phyloP scores from a whole-genome alignment of 208 protist genomes.

The Crithidia bombi region DNA sequence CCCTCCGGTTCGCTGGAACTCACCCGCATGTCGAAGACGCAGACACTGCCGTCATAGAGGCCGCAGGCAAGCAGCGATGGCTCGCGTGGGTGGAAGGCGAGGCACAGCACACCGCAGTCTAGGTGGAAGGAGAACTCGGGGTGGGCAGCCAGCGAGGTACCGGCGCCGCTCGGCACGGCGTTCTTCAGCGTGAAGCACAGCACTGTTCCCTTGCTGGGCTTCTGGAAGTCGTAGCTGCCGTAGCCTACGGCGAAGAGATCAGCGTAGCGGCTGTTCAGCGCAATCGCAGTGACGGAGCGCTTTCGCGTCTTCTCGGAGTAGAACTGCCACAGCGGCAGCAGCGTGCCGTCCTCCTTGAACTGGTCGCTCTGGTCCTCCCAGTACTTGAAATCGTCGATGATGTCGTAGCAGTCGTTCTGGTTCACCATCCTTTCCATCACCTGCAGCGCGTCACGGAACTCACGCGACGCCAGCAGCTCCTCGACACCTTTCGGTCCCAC shows the following conservation, averaged over 20 bases:
- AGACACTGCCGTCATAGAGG: constrained; percentile 96
- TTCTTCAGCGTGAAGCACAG: constrained; percentile 98
- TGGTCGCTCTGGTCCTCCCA: constrained; percentile 96
- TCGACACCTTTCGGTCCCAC: constrained; percentile 40
- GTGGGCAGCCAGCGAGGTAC: constrained; percentile 66
- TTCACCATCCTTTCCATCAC: constrained; percentile 98
- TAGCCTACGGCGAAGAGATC: constrained; percentile 98
- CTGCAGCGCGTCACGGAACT: constrained; percentile 75
- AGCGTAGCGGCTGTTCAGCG: constrained; percentile 94
- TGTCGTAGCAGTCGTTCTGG: constrained; percentile 97
- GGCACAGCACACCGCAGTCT: constrained; percentile 95
- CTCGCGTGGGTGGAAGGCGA: constrained; percentile 95
- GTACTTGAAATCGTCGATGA: constrained; percentile 97
- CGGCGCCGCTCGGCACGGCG: constrained; percentile 75
- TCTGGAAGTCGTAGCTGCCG: constrained; percentile 98
- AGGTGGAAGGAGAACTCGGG: constrained; percentile 94
- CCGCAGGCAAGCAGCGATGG: constrained; percentile 93
- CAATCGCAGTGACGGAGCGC: constrained; percentile 93
- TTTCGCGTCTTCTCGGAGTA: constrained; percentile 84
- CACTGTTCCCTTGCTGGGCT: constrained; percentile 93
- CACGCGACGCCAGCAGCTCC: constrained; percentile 65
- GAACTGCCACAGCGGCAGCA: constrained; percentile 97
- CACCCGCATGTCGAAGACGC: constrained; percentile 94
- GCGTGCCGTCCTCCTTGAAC: constrained; percentile 94
- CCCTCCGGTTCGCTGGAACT: constrained; percentile 37